Evolutionary conservation across 2,329 filamentous ascomycete species (phyloP), one percentile per base, ranked within the genome.

Genomic region (Neonectria neomacrospora): DNA sequence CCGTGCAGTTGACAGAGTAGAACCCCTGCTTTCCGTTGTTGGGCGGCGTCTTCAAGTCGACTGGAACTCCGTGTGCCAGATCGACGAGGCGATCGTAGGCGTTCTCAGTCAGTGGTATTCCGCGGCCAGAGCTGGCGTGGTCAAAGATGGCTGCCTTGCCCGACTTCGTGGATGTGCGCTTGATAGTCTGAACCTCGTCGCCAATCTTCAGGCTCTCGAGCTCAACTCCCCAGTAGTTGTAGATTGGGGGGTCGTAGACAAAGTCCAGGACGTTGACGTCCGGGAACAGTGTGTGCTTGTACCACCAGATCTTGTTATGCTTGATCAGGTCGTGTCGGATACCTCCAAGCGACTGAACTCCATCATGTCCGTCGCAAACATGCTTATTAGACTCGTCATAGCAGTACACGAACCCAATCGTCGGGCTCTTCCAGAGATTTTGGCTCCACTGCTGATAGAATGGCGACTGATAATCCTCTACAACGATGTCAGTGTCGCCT

Each of bases 121-220:
- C 59, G 37, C 59, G 47, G 14, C 53, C 59, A 32, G 53, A 61
- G 18, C 59, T 61, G 22, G 59, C 59, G 18, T 61, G 59, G 41
- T 61, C 59, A 26, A 61, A 61, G 37, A 61, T 61, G 47, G 59
- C 59, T 10, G 59, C 59, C 59, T 61, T 61, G 37, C 59, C 59
- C 4, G 59, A 61, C 37, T 30, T 50, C 16, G 53, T 53, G 6
- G 59, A 61, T 10, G 59, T 61, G 18, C 44, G 59, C 39, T 52
- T 39, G 2, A 57, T 39, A 4, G 47, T n/a, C 18, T 61, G 53
- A 9, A 32, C 14, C 48, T 61, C 53, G 39, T 53, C 54, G 16
- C 59, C 59, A 23, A 61, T 53, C 47, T 47, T 47, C 2, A 61
- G 26, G 22, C 39, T 42, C 23, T 56, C 47, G 4, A 61, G 59